Evolutionary conservation across 352 stramenopile species (phyloP).

Genomic region (Poterioochromonas sp.): DNA sequence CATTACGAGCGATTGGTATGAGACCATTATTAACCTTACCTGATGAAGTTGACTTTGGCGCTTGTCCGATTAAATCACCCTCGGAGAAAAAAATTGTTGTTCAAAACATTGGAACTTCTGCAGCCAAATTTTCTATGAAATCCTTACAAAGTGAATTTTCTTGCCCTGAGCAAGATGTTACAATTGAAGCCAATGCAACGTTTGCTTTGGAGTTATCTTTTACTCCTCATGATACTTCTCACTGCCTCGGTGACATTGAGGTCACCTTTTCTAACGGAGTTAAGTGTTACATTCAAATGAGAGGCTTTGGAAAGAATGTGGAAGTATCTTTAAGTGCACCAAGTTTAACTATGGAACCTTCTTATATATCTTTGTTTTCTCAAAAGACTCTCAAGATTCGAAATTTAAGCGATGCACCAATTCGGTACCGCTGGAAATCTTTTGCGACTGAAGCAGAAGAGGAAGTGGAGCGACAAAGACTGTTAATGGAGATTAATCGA

Average conservation of each 20-base stretch:
- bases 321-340: constrained; percentile 76
- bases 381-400: constrained; percentile 76
- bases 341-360: constrained; percentile 64
- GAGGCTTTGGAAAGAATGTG: constrained; percentile 64
- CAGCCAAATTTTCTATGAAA: constrained; percentile 62
- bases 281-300: constrained; percentile 37
- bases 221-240: neutral
- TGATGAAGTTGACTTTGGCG: constrained; percentile 70
- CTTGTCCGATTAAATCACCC: constrained; percentile 69
- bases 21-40: constrained; percentile 74
- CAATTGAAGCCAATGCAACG: constrained; percentile 28
- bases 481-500: constrained; percentile 66
- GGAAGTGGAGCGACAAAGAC: constrained; percentile 61
- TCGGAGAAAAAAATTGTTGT: constrained; percentile 68
- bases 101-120: constrained; percentile 69
- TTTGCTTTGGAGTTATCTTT: constrained; percentile 31
- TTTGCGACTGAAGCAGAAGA: constrained; percentile 62
- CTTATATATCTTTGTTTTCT: constrained; percentile 81
- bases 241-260: constrained; percentile 1
- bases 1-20: constrained; percentile 66
- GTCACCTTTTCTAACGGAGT: constrained; percentile 9
- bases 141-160: constrained; percentile 41
- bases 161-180: constrained; percentile 36
- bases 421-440: constrained; percentile 81
- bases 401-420: constrained; percentile 77